Base-by-base conservation (phyloP, 164 flowering plant species). In the Annona squamosa region DNA sequence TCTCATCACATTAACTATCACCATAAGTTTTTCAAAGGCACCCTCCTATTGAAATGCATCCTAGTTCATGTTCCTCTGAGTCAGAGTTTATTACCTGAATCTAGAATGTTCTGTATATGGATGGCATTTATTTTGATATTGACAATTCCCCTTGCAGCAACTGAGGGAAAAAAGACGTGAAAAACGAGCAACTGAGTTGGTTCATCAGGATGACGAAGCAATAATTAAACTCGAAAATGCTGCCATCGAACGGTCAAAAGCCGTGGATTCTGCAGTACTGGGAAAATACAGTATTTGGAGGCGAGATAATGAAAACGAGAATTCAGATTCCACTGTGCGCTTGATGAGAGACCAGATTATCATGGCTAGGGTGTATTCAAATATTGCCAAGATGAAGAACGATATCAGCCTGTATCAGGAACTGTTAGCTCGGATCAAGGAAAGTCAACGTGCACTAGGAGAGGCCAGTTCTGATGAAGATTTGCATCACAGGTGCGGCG, bases 261-360 rank as follows among this genome's bases (percentile, higher is more conserved):
- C 92, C 13, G 98, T 96, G 76, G 99, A 96, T 80, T 84, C 97
- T 71, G 89, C 99, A 41, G 89, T 96, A 71, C 71, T 96, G 77
- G 98, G 99, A 56, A 96, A 93, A 77, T 96, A 96, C 77, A 96
- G 83, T 77, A 88, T 92, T 65, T 96, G 99, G 99, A 90, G 97
- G 83, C 87, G 81, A 78, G 98, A 96, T 9, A 89, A 73, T 74
- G 99, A 93, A 65, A 93, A 91, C 78, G 99, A 96, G 64, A 96
- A 93, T 67, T 19, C 91, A 78, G 99, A 96, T 84, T 75, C 93
- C 48, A 92, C 90, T 0, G 90, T 96, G n/a, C 93, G 96, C 70
- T 79, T 93, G 77, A 90, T 96, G 80, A 85, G 98, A 47, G 99
- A 96, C 81, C 98, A 93, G 71, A 87, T 92, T 72, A 92, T 96